These are phyloP conservation scores for Scutellaria baicalensis DNA, from an alignment of 257 asterid genomes.

Conservation along the genomic window DNA sequence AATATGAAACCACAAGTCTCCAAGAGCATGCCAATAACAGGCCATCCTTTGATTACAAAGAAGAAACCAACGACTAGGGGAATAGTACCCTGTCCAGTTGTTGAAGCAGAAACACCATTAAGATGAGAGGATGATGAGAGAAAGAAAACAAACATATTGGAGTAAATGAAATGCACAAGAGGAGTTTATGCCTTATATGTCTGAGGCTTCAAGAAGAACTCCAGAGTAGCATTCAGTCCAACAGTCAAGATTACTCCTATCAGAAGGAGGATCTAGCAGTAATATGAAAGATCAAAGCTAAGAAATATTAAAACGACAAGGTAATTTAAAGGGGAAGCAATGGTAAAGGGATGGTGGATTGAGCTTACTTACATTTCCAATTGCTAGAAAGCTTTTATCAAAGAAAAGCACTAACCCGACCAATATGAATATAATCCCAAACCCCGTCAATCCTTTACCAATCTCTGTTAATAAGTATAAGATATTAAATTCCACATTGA, in stretches of 20 bases:
- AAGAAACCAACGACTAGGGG: constrained; percentile 50
- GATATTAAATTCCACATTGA: not conserved
- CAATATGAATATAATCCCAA: constrained; percentile 24
- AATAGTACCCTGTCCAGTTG: constrained; percentile 35
- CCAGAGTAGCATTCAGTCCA: constrained; percentile 23
- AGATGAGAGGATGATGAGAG: not conserved
- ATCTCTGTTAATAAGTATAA: constrained; percentile 23
- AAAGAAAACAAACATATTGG: not conserved
- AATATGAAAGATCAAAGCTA: not conserved
- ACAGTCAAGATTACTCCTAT: constrained; percentile 28
- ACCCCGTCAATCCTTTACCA: constrained; percentile 33
- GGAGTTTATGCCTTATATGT: constrained; percentile 29
- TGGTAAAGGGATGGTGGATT: not conserved
- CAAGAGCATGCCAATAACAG: constrained; percentile 49
- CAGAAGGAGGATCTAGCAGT: constrained; percentile 33
- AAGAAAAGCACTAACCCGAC: constrained; percentile 28
- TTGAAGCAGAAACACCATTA: not conserved
- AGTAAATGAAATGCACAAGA: not conserved
- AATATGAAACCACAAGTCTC: constrained; percentile 56
- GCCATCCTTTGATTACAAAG: constrained; percentile 58
- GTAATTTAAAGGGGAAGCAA: not conserved
- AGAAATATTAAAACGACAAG: not conserved
- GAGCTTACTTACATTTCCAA: constrained; percentile 34
- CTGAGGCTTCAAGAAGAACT: constrained; percentile 24
- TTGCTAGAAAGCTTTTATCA: constrained; percentile 23